Evolutionary conservation across 495 filamentous ascomycete species (phyloP).

Genomic region (Podospora conica): DNA sequence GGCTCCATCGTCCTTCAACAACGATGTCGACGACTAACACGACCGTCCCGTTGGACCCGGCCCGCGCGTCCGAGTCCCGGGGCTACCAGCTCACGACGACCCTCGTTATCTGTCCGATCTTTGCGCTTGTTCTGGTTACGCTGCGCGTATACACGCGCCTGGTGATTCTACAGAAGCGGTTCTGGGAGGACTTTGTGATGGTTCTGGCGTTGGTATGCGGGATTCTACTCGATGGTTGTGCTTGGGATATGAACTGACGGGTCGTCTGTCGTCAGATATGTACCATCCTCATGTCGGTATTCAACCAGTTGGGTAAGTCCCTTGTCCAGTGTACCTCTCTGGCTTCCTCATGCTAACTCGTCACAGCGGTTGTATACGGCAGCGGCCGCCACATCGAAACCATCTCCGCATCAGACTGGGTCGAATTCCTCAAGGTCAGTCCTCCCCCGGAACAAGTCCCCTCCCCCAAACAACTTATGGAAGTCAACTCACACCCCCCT

Average conservation of each 20-base stretch:
- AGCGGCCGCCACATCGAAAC: not conserved
- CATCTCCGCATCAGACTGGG: not conserved
- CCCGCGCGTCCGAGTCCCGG: conserved; percentile 1
- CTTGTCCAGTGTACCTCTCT: not conserved
- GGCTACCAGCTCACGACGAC: conserved; percentile 3
- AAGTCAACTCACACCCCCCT: not conserved
- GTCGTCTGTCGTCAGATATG: not conserved
- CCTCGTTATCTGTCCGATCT: conserved; percentile 3
- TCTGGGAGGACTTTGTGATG: conserved; percentile 9
- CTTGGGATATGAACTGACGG: not conserved
- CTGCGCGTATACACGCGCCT: conserved; percentile 9
- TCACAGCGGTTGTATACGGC: not conserved
- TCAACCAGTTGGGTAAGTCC: not conserved
- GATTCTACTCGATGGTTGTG: not conserved
- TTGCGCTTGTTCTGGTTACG: not conserved
- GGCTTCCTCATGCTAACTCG: not conserved
- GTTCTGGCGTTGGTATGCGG: not conserved
- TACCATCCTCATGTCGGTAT: not conserved
- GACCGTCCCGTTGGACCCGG: not conserved
- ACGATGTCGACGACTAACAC: not conserved
- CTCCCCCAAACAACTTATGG: not conserved
- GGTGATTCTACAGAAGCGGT: conserved; percentile 3
- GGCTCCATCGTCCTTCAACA: not conserved
- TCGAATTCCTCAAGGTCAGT: not conserved
- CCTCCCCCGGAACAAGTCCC: too few relatives aligned